Base-by-base conservation (phyloP, 75 land plant species). In the Sequoiadendron giganteum region DNA sequence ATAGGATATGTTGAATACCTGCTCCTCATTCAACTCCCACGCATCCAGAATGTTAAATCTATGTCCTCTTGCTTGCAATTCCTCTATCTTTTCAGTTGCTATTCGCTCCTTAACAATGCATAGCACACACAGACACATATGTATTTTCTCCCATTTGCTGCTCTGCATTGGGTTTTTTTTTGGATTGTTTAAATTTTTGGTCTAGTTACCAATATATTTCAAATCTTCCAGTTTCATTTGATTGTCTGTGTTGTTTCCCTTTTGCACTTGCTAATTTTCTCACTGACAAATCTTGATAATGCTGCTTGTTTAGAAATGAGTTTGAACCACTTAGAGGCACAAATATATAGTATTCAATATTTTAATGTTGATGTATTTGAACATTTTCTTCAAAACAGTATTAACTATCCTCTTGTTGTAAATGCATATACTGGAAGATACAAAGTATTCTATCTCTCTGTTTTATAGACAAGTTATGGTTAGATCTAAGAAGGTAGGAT, bases 401-500 rank as follows among this genome's bases (percentile, higher is more conserved):
- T 75, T 14, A 75, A 75, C 16, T 34, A 75, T 75, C 77, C 77
- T 34, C 38, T 32, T 75, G 16, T 34, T 43, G 54, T 32, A 28
- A 82, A 16, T 42, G 11, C 25, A 25, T 82, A 10, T 10, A 28
- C 40, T 82, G 18, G 84, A 47, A 43, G 47, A 43, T 28, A 25
- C 25, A n/a, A 25, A 45, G 25, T 34, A 38, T 78, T 38, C 28
- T 78, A 2, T 78, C 45, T 78, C 42, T 39, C 19, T 78, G 81
- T 42, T 79, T 39, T 47, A 47, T 82, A 47, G 14, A 11, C 38
- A 75, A 75, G 38, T 34, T 45, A 82, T 82, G 49, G 43, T 82
- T 82, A 47, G 47, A 82, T 79, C 38, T 75, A 25, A 75, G 77
- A 75, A 75, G 52, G 52, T 82, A n/a, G 49, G 48, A 82, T n/a